Evolutionary conservation across 2,329 filamentous ascomycete species (phyloP), one percentile per base, ranked within the genome.

Genomic region (Keithomyces neogunnii): DNA sequence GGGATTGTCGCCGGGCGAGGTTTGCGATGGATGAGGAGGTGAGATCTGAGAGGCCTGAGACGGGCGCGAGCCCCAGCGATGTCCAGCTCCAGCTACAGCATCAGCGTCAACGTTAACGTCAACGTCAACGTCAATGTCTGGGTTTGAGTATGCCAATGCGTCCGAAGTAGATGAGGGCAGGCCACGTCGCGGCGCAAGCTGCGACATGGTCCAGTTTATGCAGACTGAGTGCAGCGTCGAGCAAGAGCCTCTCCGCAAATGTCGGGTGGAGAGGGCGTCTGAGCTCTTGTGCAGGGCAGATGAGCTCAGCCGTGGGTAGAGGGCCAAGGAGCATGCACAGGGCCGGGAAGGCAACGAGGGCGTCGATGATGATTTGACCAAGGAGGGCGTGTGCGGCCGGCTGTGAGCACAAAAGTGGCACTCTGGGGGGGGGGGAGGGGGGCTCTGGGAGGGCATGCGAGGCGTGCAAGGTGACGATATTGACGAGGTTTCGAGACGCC

Each of bases 171-270:
- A 64, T 65, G 64, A 69, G 62, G 47, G 31, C 38, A 73, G 66
- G 62, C 69, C 67, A 65, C 66, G 67, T 65, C 70, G 72, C 67
- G 69, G 69, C 65, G 70, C 69, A 70, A 72, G 71, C 68, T 77
- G 75, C 69, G 75, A 75, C 75, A 78, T 77, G 70, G 69, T 73
- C 66, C 66, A 39, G 51, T 51, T 54, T 51, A 53, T 56, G 54
- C 56, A 48, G 40, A 45, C 54, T 53, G 19, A 19, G 51, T 31
- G 51, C 51, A 55, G 54, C 52, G 54, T 48, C 54, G 19, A 53
- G 38, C 47, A 39, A 33, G 36, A 47, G 48, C 46, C 38, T 44
- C 51, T 51, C 52, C 45, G 47, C 51, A 52, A 48, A 35, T 49
- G 13, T 47, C 42, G 49, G 40, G 51, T 42, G 51, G 45, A 43